Percentiles rank a stretch among this genome's conserved stretches.
These are phyloP conservation scores for Colletotrichum aenigma DNA, from an alignment of 2,329 filamentous ascomycete genomes.

Conservation along the genomic window DNA sequence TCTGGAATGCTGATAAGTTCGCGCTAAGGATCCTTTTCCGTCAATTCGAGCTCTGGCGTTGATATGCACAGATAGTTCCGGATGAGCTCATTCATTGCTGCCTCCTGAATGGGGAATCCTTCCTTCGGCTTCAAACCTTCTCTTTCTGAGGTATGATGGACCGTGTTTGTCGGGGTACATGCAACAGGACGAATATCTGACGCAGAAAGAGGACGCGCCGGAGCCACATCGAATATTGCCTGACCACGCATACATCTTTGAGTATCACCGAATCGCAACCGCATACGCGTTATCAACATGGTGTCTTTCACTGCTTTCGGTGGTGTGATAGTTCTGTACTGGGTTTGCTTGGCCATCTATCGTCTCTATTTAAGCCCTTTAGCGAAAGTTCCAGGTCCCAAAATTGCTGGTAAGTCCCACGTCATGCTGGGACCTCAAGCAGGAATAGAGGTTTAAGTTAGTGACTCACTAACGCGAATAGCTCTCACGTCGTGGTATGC, in stretches of 20 bases:
- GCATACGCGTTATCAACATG: not conserved
- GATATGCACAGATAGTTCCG: not conserved
- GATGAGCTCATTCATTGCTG: not conserved
- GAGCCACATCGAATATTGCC: not conserved
- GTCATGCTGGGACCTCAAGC: not conserved
- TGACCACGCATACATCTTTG: not conserved
- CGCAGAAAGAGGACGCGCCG: not conserved
- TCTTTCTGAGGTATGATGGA: not conserved
- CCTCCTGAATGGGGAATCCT: not conserved
- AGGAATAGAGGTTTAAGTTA: not conserved
- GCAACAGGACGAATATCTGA: not conserved
- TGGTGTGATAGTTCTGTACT: not conserved
- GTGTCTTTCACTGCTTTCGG: not conserved
- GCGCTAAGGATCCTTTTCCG: not conserved
- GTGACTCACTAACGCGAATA: fast-evolving
- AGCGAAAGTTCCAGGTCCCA: not conserved
- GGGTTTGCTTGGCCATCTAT: not conserved
- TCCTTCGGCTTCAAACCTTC: not conserved
- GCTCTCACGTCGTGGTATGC: not conserved
- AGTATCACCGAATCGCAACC: not conserved
- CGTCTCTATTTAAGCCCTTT: not conserved
- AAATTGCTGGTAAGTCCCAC: not conserved
- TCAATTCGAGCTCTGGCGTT: not conserved
- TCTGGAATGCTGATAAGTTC: not conserved
- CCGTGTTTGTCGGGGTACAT: not conserved